These are phyloP conservation scores for Abrus precatorius DNA, from an alignment of 306 rosid genomes.

Conservation along the genomic window DNA sequence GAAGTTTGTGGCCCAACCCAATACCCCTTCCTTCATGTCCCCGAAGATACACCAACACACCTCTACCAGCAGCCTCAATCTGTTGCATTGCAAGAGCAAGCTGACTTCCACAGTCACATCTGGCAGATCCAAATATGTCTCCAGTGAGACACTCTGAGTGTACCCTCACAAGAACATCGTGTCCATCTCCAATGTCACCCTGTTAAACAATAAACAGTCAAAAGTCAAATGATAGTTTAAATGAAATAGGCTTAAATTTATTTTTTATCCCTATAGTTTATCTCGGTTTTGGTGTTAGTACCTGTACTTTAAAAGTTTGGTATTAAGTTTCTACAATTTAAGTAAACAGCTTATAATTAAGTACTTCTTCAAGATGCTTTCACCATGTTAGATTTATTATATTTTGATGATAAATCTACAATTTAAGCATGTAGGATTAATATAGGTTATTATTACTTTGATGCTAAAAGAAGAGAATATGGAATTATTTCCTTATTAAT, in stretches of 20 bases:
- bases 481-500: too few relatives aligned
- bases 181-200: slow-evolving; percentile 95
- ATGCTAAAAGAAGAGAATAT: too few relatives aligned
- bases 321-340: neutral
- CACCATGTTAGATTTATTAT: neutral
- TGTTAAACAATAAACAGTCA: slow-evolving; percentile 46
- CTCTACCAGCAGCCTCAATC: slow-evolving; percentile 94
- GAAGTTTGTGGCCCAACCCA: slow-evolving; percentile 97
- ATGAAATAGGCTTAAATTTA: neutral
- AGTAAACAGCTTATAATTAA: neutral
- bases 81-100: slow-evolving; percentile 89
- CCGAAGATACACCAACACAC: slow-evolving; percentile 89
- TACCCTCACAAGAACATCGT: slow-evolving; percentile 91
- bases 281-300: neutral
- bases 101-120: slow-evolving; percentile 96
- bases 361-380: neutral
- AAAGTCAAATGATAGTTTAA: slow-evolving; percentile 13
- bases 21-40: slow-evolving; percentile 99
- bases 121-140: slow-evolving; percentile 93
- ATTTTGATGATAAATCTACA: neutral
- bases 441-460: too few relatives aligned
- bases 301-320: neutral
- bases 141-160: slow-evolving; percentile 99
- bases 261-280: neutral
- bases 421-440: neutral